phyloP scores from a whole-genome alignment of 179 eudicot species.

The Carnegiea gigantea region DNA sequence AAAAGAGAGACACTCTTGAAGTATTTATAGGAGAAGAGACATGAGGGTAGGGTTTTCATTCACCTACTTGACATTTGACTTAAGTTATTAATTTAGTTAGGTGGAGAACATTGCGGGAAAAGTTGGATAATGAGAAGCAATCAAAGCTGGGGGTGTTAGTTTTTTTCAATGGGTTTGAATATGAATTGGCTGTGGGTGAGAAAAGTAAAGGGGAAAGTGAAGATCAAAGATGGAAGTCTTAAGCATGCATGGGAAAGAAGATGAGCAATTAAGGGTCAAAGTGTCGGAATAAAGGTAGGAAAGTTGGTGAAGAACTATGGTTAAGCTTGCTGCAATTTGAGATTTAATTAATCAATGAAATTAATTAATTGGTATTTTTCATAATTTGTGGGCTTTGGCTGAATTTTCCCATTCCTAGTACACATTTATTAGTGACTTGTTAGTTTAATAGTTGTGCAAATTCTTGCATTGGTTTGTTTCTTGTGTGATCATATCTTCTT shows the following conservation, averaged over 20 bases:
- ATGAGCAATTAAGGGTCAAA: background rate
- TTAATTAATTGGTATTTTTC: background rate
- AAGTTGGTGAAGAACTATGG: background rate
- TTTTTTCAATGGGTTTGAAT: conserved; percentile 7
- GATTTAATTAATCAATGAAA: background rate
- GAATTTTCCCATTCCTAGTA: background rate
- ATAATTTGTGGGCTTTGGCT: background rate
- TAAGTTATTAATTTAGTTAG: background rate
- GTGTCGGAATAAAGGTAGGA: conserved; percentile 22
- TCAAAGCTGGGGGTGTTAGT: background rate
- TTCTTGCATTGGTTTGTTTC: background rate
- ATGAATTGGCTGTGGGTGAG: background rate
- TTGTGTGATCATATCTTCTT: background rate
- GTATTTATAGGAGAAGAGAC: background rate
- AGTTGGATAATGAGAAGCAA: conserved; percentile 1
- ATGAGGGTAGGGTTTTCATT: background rate
- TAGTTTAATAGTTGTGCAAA: no score
- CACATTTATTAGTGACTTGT: background rate
- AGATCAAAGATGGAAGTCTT: background rate
- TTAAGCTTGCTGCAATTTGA: background rate
- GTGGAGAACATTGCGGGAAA: conserved; percentile 10
- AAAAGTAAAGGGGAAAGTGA: background rate
- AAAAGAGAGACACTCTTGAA: background rate
- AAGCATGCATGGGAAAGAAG: background rate
- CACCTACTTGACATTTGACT: background rate